phyloP scores from a whole-genome alignment of 2,329 filamentous ascomycete species.

The Fusarium sp. region DNA sequence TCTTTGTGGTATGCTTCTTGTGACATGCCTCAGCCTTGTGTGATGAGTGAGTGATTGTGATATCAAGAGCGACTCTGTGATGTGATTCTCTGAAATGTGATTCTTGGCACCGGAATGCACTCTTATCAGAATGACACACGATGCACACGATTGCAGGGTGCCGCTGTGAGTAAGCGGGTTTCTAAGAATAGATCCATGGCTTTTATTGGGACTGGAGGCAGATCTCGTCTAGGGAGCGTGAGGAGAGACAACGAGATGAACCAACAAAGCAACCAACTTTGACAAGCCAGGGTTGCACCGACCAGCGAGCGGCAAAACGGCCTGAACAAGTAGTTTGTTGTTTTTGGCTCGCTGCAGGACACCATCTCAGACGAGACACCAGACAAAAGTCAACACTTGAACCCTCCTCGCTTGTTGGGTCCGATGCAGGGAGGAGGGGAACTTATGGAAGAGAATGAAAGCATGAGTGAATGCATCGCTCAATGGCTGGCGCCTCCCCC shows the following conservation, averaged over 20 bases:
- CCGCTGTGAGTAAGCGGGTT: conserved; percentile 3
- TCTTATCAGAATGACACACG: background rate
- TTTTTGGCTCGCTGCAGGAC: background rate
- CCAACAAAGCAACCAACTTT: background rate
- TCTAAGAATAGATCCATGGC: conserved; percentile 30
- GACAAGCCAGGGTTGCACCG: conserved; percentile 21
- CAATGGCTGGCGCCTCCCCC: background rate
- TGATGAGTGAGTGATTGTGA: background rate
- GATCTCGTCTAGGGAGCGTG: conserved; percentile 13
- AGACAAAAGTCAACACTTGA: background rate
- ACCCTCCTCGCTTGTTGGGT: background rate
- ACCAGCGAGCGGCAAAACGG: background rate
- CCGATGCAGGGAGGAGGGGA: background rate
- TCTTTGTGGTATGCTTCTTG: background rate
- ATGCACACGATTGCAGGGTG: background rate
- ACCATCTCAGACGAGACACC: background rate
- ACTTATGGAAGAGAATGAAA: background rate
- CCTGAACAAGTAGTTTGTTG: background rate
- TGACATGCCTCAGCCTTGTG: background rate
- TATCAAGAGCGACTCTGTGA: background rate
- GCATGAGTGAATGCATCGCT: conserved; percentile 6
- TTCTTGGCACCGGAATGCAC: conserved; percentile 22
- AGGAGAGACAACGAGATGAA: conserved; percentile 7
- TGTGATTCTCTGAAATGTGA: conserved; percentile 8
- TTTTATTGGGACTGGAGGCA: background rate